A percentile compares a stretch with the other conserved stretches of the same genome.
Conservation (phyloP, 2,329 filamentous ascomycete species). For the Trichoderma citrinoviride region DNA sequence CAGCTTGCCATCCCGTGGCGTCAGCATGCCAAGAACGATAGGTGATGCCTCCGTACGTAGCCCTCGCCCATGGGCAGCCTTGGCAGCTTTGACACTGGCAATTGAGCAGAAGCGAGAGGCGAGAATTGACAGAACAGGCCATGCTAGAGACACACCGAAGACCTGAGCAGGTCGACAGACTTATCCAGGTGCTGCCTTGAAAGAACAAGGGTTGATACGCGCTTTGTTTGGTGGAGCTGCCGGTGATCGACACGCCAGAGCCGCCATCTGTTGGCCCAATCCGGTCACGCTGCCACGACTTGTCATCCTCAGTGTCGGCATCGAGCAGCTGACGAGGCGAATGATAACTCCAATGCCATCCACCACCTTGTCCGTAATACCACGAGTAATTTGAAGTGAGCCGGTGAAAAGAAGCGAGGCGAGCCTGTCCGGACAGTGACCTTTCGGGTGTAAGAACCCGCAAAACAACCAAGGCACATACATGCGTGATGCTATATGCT, state of each 20-base stretch:
- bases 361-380: neutral
- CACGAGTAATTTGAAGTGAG: neutral
- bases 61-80: too few species aligned
- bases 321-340: slow-evolving; percentile 17
- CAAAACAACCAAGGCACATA: too few species aligned
- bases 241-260: slow-evolving; percentile 19
- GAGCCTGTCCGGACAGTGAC: neutral
- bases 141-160: slow-evolving; percentile 7
- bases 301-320: neutral
- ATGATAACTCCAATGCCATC: neutral
- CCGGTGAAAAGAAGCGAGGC: neutral
- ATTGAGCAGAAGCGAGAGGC: neutral
- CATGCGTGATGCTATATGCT: too few species aligned
- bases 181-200: neutral
- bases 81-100: neutral
- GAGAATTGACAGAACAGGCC: slow-evolving; percentile 1
- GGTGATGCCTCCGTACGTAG: neutral
- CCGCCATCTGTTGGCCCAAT: slow-evolving; percentile 17
- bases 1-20: slow-evolving; percentile 3
- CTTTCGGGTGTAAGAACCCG: too few species aligned
- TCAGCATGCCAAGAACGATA: slow-evolving; percentile 1
- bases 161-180: neutral
- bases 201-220: slow-evolving; percentile 9
- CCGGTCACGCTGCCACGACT: slow-evolving; percentile 19
- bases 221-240: slow-evolving; percentile 19